Evolutionary conservation across 441 rosid species (phyloP).

Genomic region (Adansonia rubrostipa): DNA sequence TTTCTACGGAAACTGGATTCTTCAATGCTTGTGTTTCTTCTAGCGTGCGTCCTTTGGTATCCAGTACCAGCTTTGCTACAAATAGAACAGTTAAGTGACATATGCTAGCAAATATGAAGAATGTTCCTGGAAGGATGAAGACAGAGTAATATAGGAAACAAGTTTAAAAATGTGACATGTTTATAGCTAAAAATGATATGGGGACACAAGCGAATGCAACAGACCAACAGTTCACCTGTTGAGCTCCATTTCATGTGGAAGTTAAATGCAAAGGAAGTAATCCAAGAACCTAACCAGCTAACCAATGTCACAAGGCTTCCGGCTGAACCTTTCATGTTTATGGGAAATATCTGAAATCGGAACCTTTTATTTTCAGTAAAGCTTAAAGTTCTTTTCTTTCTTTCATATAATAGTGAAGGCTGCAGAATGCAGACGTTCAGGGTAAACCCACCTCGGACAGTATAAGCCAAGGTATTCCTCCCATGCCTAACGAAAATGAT

Average conservation of each 20-base stretch:
- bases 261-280: conserved; percentile 53
- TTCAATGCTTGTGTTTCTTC: conserved; percentile 55
- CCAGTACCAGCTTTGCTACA: conserved; percentile 49
- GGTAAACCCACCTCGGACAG: conserved; percentile 59
- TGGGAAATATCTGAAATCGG: conserved; percentile 55
- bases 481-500: conserved; percentile 60
- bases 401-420: neutral
- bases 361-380: conserved; percentile 19
- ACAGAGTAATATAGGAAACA: neutral
- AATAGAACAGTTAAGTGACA: conserved; percentile 44
- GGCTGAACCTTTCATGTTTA: conserved; percentile 62
- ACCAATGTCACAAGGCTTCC: conserved; percentile 63
- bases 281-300: conserved; percentile 69
- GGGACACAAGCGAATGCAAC: neutral
- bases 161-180: neutral
- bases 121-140: conserved; percentile 38
- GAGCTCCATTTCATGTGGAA: conserved; percentile 56
- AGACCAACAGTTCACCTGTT: conserved; percentile 31
- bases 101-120: conserved; percentile 40
- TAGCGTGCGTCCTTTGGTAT: conserved; percentile 49
- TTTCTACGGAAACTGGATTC: conserved; percentile 38
- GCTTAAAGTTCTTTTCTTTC: neutral
- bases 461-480: conserved; percentile 66
- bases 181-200: neutral
- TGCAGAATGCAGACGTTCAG: neutral